Conservation (phyloP, 257 asterid species). For the Echites panduratus region DNA sequence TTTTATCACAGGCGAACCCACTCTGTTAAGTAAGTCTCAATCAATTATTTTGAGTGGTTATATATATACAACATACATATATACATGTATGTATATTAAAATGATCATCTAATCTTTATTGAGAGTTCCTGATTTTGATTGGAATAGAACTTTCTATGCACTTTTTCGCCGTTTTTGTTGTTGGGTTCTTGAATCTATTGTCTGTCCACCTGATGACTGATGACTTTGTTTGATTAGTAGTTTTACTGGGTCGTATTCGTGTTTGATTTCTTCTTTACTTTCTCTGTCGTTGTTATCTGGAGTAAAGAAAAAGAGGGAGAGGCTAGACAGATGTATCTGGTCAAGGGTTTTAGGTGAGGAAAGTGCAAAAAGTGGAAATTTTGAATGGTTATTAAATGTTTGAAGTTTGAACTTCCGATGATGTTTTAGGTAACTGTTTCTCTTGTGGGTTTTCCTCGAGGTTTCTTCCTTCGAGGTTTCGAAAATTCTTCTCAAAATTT, state of each 20-base stretch:
- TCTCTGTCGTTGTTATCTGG: slow-evolving; percentile 13
- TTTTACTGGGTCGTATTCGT: slow-evolving; percentile 35
- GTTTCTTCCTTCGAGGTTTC: slow-evolving; percentile 9
- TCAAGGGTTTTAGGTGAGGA: slow-evolving; percentile 49
- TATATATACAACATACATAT: no score
- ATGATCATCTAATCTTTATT: neutral
- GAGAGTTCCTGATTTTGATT: slow-evolving; percentile 22
- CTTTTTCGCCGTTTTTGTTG: slow-evolving; percentile 13
- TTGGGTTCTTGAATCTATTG: slow-evolving; percentile 19
- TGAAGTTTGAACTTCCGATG: slow-evolving; percentile 13
- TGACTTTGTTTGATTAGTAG: slow-evolving; percentile 16
- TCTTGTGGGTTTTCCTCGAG: slow-evolving; percentile 12
- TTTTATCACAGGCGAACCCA: slow-evolving; percentile 23
- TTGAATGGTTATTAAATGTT: slow-evolving; percentile 24
- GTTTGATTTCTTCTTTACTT: slow-evolving; percentile 34
- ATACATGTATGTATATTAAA: no score
- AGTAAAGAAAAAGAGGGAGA: neutral
- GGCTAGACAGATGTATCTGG: slow-evolving; percentile 13
- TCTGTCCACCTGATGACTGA: slow-evolving; percentile 26
- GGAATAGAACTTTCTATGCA: slow-evolving; percentile 24
- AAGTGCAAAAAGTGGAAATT: slow-evolving; percentile 15
- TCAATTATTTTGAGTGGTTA: neutral
- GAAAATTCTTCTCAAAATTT: slow-evolving; percentile 14
- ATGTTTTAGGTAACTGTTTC: slow-evolving; percentile 1
- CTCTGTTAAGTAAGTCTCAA: slow-evolving; percentile 40